Conservation (phyloP, 345 rosid genomes). For the Citrus mangshanensis region DNA sequence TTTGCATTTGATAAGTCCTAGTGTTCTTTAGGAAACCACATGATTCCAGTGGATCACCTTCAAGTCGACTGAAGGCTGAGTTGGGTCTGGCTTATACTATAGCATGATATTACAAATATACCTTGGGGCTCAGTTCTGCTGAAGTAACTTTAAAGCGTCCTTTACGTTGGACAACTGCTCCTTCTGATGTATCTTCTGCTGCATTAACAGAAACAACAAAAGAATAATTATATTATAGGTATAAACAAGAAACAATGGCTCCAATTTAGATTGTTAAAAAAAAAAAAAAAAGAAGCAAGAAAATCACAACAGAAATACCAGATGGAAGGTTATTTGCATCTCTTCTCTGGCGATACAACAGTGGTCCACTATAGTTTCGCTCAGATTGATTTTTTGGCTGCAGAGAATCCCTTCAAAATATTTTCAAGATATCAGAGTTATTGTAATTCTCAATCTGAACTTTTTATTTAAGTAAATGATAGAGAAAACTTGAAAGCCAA, state of each 20-base stretch:
- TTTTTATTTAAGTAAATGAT: slow-evolving; percentile 14
- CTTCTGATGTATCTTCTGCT: slow-evolving; percentile 77
- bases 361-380: slow-evolving; percentile 73
- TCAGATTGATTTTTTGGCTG: slow-evolving; percentile 58
- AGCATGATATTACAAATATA: slow-evolving; percentile 25
- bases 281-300: slow-evolving; percentile 21
- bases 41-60: background rate
- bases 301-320: slow-evolving; percentile 34
- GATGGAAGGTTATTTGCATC: slow-evolving; percentile 55
- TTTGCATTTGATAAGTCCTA: background rate
- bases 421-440: slow-evolving; percentile 19
- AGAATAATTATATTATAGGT: background rate
- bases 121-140: slow-evolving; percentile 87
- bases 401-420: slow-evolving; percentile 56
- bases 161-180: slow-evolving; percentile 71
- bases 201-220: slow-evolving; percentile 15
- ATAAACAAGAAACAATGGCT: slow-evolving; percentile 11
- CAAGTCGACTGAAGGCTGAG: slow-evolving; percentile 4
- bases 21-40: background rate
- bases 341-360: slow-evolving; percentile 58
- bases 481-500: background rate
- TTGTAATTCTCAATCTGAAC: slow-evolving; percentile 10
- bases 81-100: slow-evolving; percentile 4
- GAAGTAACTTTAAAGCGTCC: slow-evolving; percentile 94
- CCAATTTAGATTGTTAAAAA: background rate